Conservation (phyloP, 352 stramenopile genomes). For the Pythium grandisporangium region DNA sequence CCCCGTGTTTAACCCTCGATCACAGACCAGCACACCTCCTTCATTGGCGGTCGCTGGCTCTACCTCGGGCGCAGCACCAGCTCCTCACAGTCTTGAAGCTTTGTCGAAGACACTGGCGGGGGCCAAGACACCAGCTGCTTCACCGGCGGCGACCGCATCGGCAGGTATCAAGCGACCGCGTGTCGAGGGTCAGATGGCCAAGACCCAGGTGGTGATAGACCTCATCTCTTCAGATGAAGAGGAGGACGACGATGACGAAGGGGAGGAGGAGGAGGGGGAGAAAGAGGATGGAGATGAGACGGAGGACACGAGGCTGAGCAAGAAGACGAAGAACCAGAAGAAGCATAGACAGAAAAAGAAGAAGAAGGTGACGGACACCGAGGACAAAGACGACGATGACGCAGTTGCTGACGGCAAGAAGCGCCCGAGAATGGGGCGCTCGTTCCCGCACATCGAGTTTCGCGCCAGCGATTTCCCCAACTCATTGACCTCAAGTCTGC, state of each 20-base stretch:
- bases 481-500: slow-evolving; percentile 6
- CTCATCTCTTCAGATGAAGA: slow-evolving; percentile 28
- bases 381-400: not conserved
- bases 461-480: slow-evolving; percentile 22
- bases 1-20: not conserved
- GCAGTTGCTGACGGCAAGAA: not conserved
- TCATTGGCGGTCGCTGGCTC: not conserved
- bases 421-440: slow-evolving; percentile 12
- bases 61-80: not conserved
- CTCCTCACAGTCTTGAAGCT: not conserved
- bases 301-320: not conserved
- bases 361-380: not conserved
- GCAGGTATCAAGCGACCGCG: not conserved
- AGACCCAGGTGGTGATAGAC: slow-evolving; percentile 20
- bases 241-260: not conserved
- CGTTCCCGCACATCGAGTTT: slow-evolving; percentile 18
- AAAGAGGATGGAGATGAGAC: slow-evolving; percentile 1
- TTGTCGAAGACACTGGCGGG: too few species aligned
- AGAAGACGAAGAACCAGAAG: not conserved
- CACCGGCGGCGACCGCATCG: not conserved
- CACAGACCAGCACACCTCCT: not conserved
- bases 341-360: not conserved
- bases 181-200: too few species aligned
- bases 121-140: not conserved
- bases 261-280: not conserved